Evolutionary conservation across 208 protist species (phyloP), one percentile per base, ranked within the genome.

Genomic region (Borovskyia barvae): DNA sequence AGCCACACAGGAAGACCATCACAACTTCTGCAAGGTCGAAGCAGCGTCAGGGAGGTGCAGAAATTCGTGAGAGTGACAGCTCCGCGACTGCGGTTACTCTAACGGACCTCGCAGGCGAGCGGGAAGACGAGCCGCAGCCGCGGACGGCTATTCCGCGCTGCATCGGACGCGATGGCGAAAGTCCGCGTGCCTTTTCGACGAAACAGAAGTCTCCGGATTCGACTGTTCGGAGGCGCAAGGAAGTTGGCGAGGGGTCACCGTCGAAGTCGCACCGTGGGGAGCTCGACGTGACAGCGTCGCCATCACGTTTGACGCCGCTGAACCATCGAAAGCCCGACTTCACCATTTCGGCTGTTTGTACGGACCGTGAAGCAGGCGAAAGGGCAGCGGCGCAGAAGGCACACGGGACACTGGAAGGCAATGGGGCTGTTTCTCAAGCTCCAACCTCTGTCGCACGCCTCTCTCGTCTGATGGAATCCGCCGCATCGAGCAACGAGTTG

Each of bases 221-320:
- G 8, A 66, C 51, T 11, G 14, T 65, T n/a, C n/a, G n/a, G n/a
- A n/a, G n/a, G n/a, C n/a, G n/a, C n/a, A n/a, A n/a, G n/a, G n/a
- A n/a, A n/a, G n/a, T 40, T 1, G 40, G 35, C n/a, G 58, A 66
- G 39, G 50, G 42, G 12, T 60, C 66, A 0, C 66, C 66, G 51
- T 66, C 43, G 37, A 75, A 75, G 41, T 75, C 67, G 17, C 67
- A 54, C 40, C 67, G 67, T 6, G 36, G 57, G 6, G 67, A 75
- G 36, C 29, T 64, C 49, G 67, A 75, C 32, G 29, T 26, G 22
- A 63, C 52, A 14, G 60, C 67, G 33, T 63, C 58, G 9, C 60
- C 53, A 17, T 19, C 60, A 22, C 52, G 57, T 30, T 17, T 37
- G n/a, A n/a, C n/a, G n/a, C n/a, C n/a, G n/a, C n/a, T n/a, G n/a